These are phyloP conservation scores for Globisporangium iwayamae DNA, from an alignment of 352 stramenopile species.

Conservation along the genomic window DNA sequence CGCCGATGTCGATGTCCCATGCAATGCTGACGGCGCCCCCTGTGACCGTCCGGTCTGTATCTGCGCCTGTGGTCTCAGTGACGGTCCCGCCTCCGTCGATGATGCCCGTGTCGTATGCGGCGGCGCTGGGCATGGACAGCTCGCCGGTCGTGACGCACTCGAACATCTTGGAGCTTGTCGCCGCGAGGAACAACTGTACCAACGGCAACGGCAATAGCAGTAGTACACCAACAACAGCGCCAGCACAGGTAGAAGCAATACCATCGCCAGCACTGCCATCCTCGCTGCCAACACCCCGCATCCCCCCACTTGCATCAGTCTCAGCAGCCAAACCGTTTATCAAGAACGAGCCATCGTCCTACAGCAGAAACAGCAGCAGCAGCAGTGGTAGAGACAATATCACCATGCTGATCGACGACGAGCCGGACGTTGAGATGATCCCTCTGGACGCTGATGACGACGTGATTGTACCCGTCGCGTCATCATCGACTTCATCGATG, in stretches of 20 bases:
- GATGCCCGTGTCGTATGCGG: conserved; percentile 21
- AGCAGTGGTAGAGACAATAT: conserved; percentile 14
- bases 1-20: not conserved
- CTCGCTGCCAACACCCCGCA: not conserved
- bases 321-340: conserved; percentile 2
- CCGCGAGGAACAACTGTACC: not conserved
- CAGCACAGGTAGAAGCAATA: conserved; percentile 1
- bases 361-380: conserved; percentile 11
- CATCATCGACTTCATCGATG: not conserved
- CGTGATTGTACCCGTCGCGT: conserved; percentile 12
- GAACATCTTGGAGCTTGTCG: conserved; percentile 18
- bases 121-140: conserved; percentile 11
- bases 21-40: conserved; percentile 3
- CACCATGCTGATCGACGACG: conserved; percentile 34
- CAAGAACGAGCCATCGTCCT: conserved; percentile 8
- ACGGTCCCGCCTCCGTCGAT: conserved; percentile 13
- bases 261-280: not conserved
- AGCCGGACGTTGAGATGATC: conserved; percentile 30
- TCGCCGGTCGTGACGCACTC: conserved; percentile 15
- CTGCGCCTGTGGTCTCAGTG: conserved; percentile 15
- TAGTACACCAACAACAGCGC: not conserved
- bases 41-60: conserved; percentile 9
- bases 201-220: not conserved
- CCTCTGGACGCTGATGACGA: conserved; percentile 26
- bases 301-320: not conserved